A percentile compares a stretch with the other conserved stretches of the same genome.
phyloP scores from a whole-genome alignment of 2,329 filamentous ascomycete species.

The Thermoascus crustaceus region DNA sequence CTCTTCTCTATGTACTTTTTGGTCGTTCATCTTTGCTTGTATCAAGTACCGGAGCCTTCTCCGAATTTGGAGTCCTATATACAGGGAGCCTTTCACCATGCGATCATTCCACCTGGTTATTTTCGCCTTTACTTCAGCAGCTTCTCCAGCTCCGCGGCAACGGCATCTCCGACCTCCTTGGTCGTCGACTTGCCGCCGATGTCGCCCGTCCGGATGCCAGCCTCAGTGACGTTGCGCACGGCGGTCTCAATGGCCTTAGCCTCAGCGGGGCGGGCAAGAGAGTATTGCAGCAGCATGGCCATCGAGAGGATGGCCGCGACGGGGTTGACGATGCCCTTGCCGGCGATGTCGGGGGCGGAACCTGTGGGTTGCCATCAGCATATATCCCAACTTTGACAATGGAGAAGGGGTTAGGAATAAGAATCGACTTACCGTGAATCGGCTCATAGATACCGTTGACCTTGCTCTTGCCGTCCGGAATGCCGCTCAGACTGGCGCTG shows the following conservation, averaged over 20 bases:
- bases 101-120: too few relatives aligned
- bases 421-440: slow-evolving; percentile 77
- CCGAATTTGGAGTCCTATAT: too few relatives aligned
- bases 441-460: slow-evolving; percentile 97
- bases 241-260: slow-evolving; percentile 73
- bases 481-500: slow-evolving; percentile 75
- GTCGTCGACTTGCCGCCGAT: slow-evolving; percentile 72
- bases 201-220: slow-evolving; percentile 70
- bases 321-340: slow-evolving; percentile 85
- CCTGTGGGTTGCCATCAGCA: slow-evolving; percentile 41
- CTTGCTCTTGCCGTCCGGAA: slow-evolving; percentile 74
- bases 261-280: slow-evolving; percentile 68
- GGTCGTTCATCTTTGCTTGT: too few relatives aligned
- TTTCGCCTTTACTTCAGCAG: slow-evolving; percentile 45
- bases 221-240: slow-evolving; percentile 71
- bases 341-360: slow-evolving; percentile 87
- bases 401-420: slow-evolving; percentile 1
- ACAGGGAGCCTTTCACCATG: too few relatives aligned
- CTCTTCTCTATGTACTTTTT: too few relatives aligned
- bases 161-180: slow-evolving; percentile 70
- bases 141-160: slow-evolving; percentile 65
- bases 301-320: slow-evolving; percentile 85
- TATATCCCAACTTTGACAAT: slow-evolving; percentile 1
- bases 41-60: too few relatives aligned
- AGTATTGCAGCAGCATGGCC: slow-evolving; percentile 95